Evolutionary conservation across 352 stramenopile species (phyloP), one percentile per base, ranked within the genome.

Genomic region (Thalassiosira pacifica): DNA sequence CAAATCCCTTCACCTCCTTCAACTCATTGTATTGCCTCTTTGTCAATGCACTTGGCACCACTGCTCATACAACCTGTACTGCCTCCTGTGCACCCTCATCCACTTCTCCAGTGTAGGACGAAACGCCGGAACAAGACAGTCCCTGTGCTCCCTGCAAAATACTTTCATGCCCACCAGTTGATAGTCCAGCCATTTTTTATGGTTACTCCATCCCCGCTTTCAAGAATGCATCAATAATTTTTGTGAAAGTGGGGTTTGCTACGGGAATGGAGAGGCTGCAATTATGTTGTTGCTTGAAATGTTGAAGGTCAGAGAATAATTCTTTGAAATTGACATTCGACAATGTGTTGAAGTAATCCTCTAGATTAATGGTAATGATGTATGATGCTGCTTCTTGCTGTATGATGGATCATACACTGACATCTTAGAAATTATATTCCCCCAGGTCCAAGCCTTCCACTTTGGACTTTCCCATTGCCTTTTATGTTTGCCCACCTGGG

Each of bases 141-240:
- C 26, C n/a, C 68, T 52, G 22, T 76, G 27, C 29, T 76, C 1
- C 29, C 16, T 11, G 34, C 64, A 32, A 53, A 65, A 76, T 18
- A 19, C 4, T 6, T 9, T 29, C 0, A 76, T 19, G 10, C 18
- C 24, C 5, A 26, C 53, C 27, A 76, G 37, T 32, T 76, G 40
- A 48, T 67, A 34, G 19, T 67, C 37, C 68, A 48, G 67, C 37
- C 68, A 13, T 29, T 76, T 67, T 67, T 66, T 29, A 2, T 67
- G 22, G 57, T 40, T 52, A 6, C 53, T 76, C 68, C 1, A 67
- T 37, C 31, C 52, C 18, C 1, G 37, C 42, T 1, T 48, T 8
- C 2, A 52, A 66, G 6, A 76, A 29, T 18, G 13, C 9, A 37
- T 76, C 68, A 19, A 76, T 19, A 34, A 76, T 53, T 8, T 29